A percentile compares a stretch with the other conserved stretches of the same genome.
These are phyloP conservation scores for Conoideocrella luteorostrata DNA, from an alignment of 2,329 filamentous ascomycete species.

Conservation along the genomic window DNA sequence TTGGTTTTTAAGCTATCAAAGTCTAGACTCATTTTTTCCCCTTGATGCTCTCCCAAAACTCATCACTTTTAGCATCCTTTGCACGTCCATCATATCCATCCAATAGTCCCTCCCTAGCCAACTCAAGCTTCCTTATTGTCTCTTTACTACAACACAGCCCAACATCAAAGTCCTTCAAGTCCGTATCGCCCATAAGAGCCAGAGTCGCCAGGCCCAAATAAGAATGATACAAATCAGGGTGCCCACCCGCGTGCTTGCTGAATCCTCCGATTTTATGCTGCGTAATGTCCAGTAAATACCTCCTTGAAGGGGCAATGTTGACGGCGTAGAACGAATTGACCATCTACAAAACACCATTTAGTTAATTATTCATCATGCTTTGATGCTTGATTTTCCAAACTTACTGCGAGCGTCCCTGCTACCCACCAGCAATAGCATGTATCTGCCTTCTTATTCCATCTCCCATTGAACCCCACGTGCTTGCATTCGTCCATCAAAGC, in stretches of 20 bases:
- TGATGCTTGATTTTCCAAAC: slow-evolving; percentile 6
- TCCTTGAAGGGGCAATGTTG: slow-evolving; percentile 53
- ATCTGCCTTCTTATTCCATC: slow-evolving; percentile 85
- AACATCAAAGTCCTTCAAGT: slow-evolving; percentile 65
- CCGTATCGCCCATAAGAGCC: slow-evolving; percentile 62
- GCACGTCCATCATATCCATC: slow-evolving; percentile 5
- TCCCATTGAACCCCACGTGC: slow-evolving; percentile 77
- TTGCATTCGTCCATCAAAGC: slow-evolving; percentile 25
- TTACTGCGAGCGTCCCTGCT: slow-evolving; percentile 51
- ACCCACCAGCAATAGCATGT: slow-evolving; percentile 98
- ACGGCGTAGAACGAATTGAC: slow-evolving; percentile 53
- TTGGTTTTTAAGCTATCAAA: too few relatives aligned
- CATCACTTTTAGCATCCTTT: neutral
- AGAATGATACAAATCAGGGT: slow-evolving; percentile 78
- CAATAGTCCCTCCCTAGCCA: slow-evolving; percentile 35
- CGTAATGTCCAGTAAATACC: slow-evolving; percentile 77
- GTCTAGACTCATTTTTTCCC: neutral
- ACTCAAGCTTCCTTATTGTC: slow-evolving; percentile 43
- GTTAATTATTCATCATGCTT: neutral
- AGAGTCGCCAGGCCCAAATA: slow-evolving; percentile 82
- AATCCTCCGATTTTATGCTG: slow-evolving; percentile 83
- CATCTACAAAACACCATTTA: slow-evolving; percentile 38
- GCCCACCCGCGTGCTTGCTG: slow-evolving; percentile 61
- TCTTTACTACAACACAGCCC: slow-evolving; percentile 67
- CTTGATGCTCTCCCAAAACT: slow-evolving; percentile 17